Evolutionary conservation across 306 rosid genomes (phyloP), one percentile per base, ranked within the genome.

Genomic region (Sicyos baderoa): DNA sequence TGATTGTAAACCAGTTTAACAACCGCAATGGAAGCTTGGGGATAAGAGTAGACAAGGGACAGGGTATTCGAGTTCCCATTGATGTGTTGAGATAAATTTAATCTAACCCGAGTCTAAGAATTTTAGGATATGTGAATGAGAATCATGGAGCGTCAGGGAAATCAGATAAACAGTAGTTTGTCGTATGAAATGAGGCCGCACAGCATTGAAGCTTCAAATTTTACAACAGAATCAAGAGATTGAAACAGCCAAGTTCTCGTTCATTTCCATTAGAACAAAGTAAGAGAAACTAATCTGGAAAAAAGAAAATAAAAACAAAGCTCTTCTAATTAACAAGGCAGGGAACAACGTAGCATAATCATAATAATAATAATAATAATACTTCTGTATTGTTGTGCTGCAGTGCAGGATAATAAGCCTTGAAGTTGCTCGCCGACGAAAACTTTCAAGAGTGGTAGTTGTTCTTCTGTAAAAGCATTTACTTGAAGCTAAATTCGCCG

Each of bases 241-340:
- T 67, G 48, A 47, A 48, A 67, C 72, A 48, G 29, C 42, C 55
- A 48, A 19, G 52, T 22, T 65, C 70, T 65, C 19, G 71, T 45
- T 6, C 54, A 45, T 65, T 65, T 65, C 35, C 71, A 65, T 65
- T 42, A 45, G 71, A 65, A 65, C 71, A 65, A 65, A 65, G 71
- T 44, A 44, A 37, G 49, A 63, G 17, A 45, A 65, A 47, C 71
- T 65, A 65, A 65, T 65, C 71, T 44, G 71, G 71, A 65, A 42
- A 65, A 63, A 2, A 4, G 14, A 15, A 58, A 58, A 7, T 9
- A 44, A 65, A 65, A 65, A 47, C 37, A 65, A 65, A 65, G 71
- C 54, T 65, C 71, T 65, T 45, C 54, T 65, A 54, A 65, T 65
- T 44, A 65, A 65, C 71, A 45, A 21, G 54, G 19, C 37, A 65